phyloP scores from a whole-genome alignment of 108 stramenopile genomes.

The Nitzschia sp. region DNA sequence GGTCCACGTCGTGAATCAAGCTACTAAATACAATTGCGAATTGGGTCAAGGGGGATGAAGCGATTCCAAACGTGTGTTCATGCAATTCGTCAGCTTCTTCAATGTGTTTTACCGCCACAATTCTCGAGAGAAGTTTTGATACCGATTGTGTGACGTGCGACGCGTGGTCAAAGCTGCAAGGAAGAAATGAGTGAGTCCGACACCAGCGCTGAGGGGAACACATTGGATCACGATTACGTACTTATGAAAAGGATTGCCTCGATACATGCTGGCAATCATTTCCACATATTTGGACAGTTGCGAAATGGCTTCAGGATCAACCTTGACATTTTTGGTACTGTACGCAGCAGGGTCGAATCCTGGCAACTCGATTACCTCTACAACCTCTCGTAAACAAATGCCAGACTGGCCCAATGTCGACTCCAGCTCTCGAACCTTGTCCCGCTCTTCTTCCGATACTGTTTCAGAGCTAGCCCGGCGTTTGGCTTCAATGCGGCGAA shows the following conservation, averaged over 20 bases:
- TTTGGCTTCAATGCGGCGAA: conserved; percentile 10
- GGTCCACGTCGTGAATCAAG: conserved; percentile 59
- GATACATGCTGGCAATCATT: conserved; percentile 41
- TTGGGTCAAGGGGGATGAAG: conserved; percentile 45
- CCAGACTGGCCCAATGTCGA: neutral
- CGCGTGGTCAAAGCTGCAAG: conserved; percentile 19
- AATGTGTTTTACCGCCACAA: conserved; percentile 10
- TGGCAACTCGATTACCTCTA: conserved; percentile 20
- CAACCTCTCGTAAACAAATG: conserved; percentile 14
- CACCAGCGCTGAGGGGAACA: neutral
- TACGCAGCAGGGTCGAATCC: conserved; percentile 4
- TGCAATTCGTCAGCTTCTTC: neutral
- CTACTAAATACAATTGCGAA: conserved; percentile 50
- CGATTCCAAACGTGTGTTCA: conserved; percentile 38
- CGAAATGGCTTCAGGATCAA: conserved; percentile 7
- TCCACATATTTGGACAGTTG: conserved; percentile 37
- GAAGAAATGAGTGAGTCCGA: no score
- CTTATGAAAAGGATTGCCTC: conserved; percentile 45
- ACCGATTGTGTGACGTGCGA: conserved; percentile 22
- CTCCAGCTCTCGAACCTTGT: neutral
- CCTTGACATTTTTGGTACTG: conserved; percentile 2
- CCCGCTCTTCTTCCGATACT: neutral
- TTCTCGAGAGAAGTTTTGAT: conserved; percentile 19
- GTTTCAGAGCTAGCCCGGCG: neutral
- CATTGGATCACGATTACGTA: no score